These are phyloP conservation scores for Leccinum pachyderme DNA, from an alignment of 1,284 basidiomycete genomes.

Conservation along the genomic window DNA sequence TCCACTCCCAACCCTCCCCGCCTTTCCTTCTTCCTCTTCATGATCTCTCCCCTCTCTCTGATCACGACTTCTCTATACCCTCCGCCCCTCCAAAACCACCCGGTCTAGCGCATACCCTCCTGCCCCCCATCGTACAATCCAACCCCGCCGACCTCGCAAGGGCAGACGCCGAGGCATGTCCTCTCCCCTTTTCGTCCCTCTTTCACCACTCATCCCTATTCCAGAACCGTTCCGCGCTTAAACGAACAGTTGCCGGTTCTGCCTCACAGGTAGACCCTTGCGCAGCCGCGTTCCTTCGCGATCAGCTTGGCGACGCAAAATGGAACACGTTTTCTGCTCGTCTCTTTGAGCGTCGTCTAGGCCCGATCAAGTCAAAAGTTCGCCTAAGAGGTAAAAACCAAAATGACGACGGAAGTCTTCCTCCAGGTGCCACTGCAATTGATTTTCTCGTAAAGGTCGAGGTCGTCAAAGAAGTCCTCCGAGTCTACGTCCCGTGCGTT, in stretches of 20 bases:
- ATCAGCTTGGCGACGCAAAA: constrained; percentile 42
- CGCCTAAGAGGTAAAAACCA: constrained; percentile 31
- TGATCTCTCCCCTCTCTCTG: constrained; percentile 23
- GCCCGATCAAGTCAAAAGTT: constrained; percentile 37
- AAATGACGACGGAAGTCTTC: constrained; percentile 27
- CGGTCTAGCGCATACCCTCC: constrained; percentile 28
- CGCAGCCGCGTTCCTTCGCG: constrained; percentile 44
- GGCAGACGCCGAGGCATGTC: constrained; percentile 26
- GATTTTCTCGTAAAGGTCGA: constrained; percentile 54
- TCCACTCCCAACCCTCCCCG: constrained; percentile 27
- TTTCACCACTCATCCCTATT: constrained; percentile 13
- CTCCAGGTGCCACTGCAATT: constrained; percentile 42
- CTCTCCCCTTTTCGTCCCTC: neutral
- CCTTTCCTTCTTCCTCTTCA: constrained; percentile 27
- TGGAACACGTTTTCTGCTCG: constrained; percentile 48
- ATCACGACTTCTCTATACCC: constrained; percentile 22
- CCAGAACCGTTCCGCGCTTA: constrained; percentile 29
- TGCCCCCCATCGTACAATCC: constrained; percentile 35
- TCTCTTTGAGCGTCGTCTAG: constrained; percentile 45
- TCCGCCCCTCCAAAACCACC: constrained; percentile 23
- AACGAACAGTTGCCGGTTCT: constrained; percentile 21
- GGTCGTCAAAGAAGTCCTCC: constrained; percentile 47
- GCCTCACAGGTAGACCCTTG: constrained; percentile 41
- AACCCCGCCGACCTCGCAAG: constrained; percentile 29
- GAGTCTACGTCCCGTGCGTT: constrained; percentile 48